A percentile compares a stretch with the other conserved stretches of the same genome.
phyloP scores from a whole-genome alignment of 148 eudicot genomes.

The Suaeda aralocaspica region DNA sequence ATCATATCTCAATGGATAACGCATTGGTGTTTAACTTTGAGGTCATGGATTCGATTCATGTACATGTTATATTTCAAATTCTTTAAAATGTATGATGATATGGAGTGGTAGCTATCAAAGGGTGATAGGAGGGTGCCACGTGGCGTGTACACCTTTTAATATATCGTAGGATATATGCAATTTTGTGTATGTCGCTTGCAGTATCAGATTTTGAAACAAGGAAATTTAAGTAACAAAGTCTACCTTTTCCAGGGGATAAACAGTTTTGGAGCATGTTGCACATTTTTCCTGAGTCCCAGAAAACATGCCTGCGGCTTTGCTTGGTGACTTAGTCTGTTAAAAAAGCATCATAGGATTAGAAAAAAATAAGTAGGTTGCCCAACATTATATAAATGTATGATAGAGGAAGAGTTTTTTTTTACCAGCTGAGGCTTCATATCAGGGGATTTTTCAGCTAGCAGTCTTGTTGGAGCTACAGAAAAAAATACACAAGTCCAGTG shows the following conservation, averaged over 20 bases:
- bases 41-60: too few species aligned
- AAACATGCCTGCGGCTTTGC: constrained; percentile 88
- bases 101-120: too few species aligned
- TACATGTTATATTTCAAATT: too few species aligned
- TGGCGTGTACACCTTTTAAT: too few species aligned
- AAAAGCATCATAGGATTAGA: constrained; percentile 13
- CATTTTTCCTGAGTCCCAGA: constrained; percentile 96
- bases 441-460: constrained; percentile 54
- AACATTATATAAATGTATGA: background rate
- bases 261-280: constrained; percentile 83
- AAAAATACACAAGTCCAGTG: constrained; percentile 17
- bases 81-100: too few species aligned
- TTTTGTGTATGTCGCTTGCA: too few species aligned
- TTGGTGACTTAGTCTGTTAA: constrained; percentile 69
- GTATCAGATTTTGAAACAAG: background rate
- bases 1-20: too few species aligned
- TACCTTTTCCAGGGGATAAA: constrained; percentile 92
- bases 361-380: background rate
- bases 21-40: too few species aligned
- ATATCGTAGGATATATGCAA: too few species aligned
- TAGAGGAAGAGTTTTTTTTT: constrained; percentile 25
- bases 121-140: too few species aligned
- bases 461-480: constrained; percentile 66
- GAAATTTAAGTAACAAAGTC: background rate
- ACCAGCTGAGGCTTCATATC: constrained; percentile 61